Evolutionary conservation across 116 monocot species (phyloP).

Genomic region (Papilionanthe hybrid): DNA sequence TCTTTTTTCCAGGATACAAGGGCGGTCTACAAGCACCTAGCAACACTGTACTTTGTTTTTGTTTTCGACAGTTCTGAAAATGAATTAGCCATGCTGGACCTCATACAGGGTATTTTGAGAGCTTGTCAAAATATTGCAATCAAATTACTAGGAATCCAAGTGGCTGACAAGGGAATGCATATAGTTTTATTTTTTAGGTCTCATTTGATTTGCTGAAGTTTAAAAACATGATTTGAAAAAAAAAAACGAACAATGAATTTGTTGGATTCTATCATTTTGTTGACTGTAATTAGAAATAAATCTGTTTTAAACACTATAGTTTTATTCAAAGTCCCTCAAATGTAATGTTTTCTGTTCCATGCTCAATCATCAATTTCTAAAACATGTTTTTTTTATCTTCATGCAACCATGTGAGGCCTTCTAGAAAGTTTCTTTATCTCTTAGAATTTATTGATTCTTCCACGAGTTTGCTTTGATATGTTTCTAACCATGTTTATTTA

Average conservation of each 20-base stretch:
- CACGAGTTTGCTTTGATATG: neutral
- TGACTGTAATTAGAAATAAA: neutral
- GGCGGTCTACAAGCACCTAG: slow-evolving; percentile 71
- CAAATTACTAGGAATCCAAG: neutral
- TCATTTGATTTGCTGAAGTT: neutral
- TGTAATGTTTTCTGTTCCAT: neutral
- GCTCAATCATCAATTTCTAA: neutral
- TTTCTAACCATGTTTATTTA: slow-evolving; percentile 9
- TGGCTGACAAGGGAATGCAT: neutral
- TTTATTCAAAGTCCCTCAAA: neutral
- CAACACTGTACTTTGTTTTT: slow-evolving; percentile 64
- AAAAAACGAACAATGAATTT: neutral
- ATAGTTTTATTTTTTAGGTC: neutral
- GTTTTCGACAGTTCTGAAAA: slow-evolving; percentile 93
- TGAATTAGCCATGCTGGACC: slow-evolving; percentile 93
- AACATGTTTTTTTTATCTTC: neutral
- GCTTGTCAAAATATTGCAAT: neutral
- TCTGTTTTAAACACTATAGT: neutral
- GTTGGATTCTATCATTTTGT: neutral
- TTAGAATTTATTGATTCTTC: neutral
- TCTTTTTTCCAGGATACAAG: slow-evolving; percentile 40
- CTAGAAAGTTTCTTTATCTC: neutral
- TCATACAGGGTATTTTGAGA: slow-evolving; percentile 67
- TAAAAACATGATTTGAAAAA: neutral
- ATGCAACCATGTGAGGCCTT: neutral